Evolutionary conservation across 2,329 filamentous ascomycete genomes (phyloP), one percentile per base, ranked within the genome.

Genomic region (Arthrobotrys pseudoclavata): DNA sequence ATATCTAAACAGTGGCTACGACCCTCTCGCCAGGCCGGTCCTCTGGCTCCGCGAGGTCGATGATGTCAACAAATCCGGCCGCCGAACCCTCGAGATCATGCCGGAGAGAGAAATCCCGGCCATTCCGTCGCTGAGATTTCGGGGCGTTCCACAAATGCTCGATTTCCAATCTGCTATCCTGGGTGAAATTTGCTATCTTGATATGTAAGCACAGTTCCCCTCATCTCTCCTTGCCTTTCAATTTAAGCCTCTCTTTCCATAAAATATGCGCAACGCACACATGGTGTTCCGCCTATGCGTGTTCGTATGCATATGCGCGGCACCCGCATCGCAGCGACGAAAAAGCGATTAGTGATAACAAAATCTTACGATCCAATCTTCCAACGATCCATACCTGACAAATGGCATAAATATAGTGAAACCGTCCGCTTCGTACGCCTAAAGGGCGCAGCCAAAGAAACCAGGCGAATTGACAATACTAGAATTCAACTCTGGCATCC

Each of bases 401-500:
- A 67, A 22, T 66, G 55, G 47, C 18, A 34, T 48, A 42, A 53
- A 40, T 62, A 60, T 47, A 76, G 72, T 40, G 72, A 76, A 60
- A 76, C 72, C 50, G 72, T 76, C 12, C 66, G 72, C 9, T 76
- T 76, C 52, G 72, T 76, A 31, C 57, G 72, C 18, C 29, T 76
- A 13, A 76, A 76, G 40, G 72, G 72, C 34, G 66, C 72, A 18
- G 72, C 72, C 12, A 76, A 70, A 24, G 72, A 76, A 22, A 76
- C 72, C 24, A 60, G 72, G 26, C 57, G 72, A 18, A 76, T 76
- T n/a, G 72, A 76, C 37, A 76, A 76, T 45, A 76, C 72, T 0
- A 64, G 72, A 45, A 66, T 76, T 9, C 72, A 76, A 24, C 57
- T 76, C 13, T 76, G 72, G 72, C 72, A 76, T 12, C 72, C 72